phyloP scores from a whole-genome alignment of 176 grass and related monocot species.

The Juncus effusus region DNA sequence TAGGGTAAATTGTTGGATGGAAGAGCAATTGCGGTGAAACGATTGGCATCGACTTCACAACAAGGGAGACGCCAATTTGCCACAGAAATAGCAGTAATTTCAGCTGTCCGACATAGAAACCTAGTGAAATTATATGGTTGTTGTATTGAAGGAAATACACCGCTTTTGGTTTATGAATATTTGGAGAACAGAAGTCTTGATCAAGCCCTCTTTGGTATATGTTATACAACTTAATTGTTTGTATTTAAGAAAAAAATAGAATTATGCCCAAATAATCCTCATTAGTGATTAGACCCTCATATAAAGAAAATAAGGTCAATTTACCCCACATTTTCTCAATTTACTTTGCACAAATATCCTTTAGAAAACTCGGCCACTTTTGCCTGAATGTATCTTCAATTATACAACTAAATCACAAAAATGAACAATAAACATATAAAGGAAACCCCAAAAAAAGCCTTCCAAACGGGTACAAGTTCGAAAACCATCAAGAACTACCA shows the following conservation, averaged over 20 bases:
- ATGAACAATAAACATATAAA: no score
- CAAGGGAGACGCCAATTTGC: constrained; percentile 76
- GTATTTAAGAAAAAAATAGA: background rate
- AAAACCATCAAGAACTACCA: no score
- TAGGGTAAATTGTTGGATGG: constrained; percentile 77
- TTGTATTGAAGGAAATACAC: constrained; percentile 58
- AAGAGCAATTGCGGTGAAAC: constrained; percentile 72
- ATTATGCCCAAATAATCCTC: background rate
- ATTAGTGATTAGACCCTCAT: background rate
- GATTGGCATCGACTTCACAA: constrained; percentile 57
- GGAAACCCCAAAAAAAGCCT: no score
- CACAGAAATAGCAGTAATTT: constrained; percentile 80
- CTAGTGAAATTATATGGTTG: constrained; percentile 69
- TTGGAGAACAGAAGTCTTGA: constrained; percentile 80
- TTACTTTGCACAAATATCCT: background rate
- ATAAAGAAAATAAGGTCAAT: background rate
- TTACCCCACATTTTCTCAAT: background rate
- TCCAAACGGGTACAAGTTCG: no score
- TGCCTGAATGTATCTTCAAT: background rate
- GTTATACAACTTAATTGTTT: constrained; percentile 1
- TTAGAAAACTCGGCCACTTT: background rate
- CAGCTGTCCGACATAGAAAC: constrained; percentile 66
- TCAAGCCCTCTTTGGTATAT: constrained; percentile 67
- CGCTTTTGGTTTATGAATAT: constrained; percentile 73
- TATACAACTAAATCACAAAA: background rate